phyloP scores from a whole-genome alignment of 169 alveolate species.

The Plasmodium fragile region DNA sequence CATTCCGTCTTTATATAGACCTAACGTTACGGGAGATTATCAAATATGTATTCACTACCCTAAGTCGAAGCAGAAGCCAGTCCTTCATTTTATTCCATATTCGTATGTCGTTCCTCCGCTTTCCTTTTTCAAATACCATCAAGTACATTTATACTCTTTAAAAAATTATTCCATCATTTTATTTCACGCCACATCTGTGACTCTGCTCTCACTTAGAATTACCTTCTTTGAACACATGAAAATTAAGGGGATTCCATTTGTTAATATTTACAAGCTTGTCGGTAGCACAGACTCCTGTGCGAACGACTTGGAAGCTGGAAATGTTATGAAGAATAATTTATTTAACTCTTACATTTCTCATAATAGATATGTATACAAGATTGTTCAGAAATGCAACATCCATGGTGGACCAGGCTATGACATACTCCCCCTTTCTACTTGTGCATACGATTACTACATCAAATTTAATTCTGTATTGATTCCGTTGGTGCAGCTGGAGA shows the following conservation, averaged over 20 bases:
- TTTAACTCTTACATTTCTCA: constrained; percentile 17
- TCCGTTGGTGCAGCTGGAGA: constrained; percentile 52
- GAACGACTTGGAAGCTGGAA: constrained; percentile 33
- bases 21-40: constrained; percentile 45
- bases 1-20: constrained; percentile 81
- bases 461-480: constrained; percentile 68
- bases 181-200: constrained; percentile 17
- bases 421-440: constrained; percentile 66
- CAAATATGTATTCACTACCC: constrained; percentile 76
- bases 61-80: constrained; percentile 43
- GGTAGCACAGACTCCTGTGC: background rate
- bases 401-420: constrained; percentile 73
- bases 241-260: constrained; percentile 72
- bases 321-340: constrained; percentile 40
- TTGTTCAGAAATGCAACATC: constrained; percentile 56
- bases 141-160: constrained; percentile 46
- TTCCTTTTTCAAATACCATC: constrained; percentile 53
- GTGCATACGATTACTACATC: constrained; percentile 72
- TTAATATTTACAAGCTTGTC: constrained; percentile 65
- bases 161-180: constrained; percentile 72
- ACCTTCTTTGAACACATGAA: constrained; percentile 60
- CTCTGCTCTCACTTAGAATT: constrained; percentile 43
- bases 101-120: constrained; percentile 60
- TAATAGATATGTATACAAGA: constrained; percentile 31
- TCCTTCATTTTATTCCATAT: constrained; percentile 67